Evolutionary conservation across 345 rosid genomes (phyloP).

Genomic region (Pseudoturritis turrita): DNA sequence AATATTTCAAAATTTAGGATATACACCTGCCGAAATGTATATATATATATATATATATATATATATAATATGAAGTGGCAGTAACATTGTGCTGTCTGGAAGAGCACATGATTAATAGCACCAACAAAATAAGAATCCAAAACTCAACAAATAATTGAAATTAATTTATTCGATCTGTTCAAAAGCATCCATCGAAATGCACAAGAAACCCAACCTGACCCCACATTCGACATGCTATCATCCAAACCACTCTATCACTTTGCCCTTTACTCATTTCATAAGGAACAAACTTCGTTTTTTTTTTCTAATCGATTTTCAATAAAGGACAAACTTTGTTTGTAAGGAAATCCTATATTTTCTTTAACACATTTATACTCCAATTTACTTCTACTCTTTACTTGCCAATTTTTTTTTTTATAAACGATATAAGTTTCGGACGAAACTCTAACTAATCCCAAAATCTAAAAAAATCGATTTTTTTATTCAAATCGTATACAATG

Average conservation of each 20-base stretch:
- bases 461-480: too few relatives aligned
- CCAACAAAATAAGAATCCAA: conserved; percentile 24
- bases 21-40: too few relatives aligned
- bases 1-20: neutral
- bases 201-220: conserved; percentile 17
- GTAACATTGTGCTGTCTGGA: conserved; percentile 22
- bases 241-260: conserved; percentile 24
- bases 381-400: neutral
- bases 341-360: neutral
- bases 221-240: conserved; percentile 20
- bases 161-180: conserved; percentile 21
- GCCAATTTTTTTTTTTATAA: neutral
- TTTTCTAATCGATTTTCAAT: neutral
- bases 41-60: neutral
- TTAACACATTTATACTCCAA: conserved; percentile 9
- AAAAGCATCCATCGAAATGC: conserved; percentile 27
- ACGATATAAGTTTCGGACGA: too few relatives aligned
- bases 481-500: too few relatives aligned
- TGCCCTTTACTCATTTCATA: conserved; percentile 14
- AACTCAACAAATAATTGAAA: conserved; percentile 25
- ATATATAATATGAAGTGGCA: conserved; percentile 10
- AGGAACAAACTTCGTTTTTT: conserved; percentile 13
- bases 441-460: too few relatives aligned
- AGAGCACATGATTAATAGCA: conserved; percentile 30
- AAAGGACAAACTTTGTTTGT: conserved; percentile 17